phyloP scores from a whole-genome alignment of 768 basidiomycete genomes.

The Neoboletus subvelutipes region DNA sequence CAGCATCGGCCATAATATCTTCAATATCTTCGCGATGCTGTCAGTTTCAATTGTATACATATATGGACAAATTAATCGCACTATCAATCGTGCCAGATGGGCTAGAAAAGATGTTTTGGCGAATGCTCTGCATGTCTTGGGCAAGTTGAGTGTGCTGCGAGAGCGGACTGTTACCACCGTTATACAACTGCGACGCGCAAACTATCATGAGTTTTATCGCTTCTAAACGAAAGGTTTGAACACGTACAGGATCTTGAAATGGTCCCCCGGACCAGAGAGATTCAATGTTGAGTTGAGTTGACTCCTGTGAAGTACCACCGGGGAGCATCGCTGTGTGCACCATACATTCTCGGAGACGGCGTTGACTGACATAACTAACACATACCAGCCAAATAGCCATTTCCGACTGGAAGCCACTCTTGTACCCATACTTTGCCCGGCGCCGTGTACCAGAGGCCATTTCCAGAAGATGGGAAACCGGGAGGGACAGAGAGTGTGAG shows the following conservation, averaged over 20 bases:
- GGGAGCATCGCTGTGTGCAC: conserved; percentile 55
- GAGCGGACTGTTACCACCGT: conserved; percentile 64
- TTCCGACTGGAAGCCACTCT: conserved; percentile 69
- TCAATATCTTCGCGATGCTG: conserved; percentile 44
- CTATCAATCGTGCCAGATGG: conserved; percentile 58
- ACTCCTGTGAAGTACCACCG: conserved; percentile 60
- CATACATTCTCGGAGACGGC: background rate
- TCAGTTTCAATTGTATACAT: conserved; percentile 1
- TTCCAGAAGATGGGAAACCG: conserved; percentile 70
- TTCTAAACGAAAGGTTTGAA: background rate
- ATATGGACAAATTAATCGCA: conserved; percentile 22
- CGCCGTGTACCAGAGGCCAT: conserved; percentile 68
- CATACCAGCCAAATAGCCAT: conserved; percentile 67
- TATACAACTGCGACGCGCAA: conserved; percentile 45
- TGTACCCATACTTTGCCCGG: conserved; percentile 55
- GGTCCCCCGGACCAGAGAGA: conserved; percentile 77
- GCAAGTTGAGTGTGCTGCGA: conserved; percentile 45
- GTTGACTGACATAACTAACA: background rate
- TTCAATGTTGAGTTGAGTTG: conserved; percentile 70
- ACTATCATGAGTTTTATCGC: background rate
- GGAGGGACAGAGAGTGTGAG: conserved; percentile 29
- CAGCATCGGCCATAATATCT: conserved; percentile 51
- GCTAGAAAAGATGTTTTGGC: conserved; percentile 57
- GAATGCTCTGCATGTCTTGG: conserved; percentile 49
- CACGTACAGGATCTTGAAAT: conserved; percentile 58